phyloP scores from a whole-genome alignment of 768 basidiomycete genomes.

The Mycena galopus region DNA sequence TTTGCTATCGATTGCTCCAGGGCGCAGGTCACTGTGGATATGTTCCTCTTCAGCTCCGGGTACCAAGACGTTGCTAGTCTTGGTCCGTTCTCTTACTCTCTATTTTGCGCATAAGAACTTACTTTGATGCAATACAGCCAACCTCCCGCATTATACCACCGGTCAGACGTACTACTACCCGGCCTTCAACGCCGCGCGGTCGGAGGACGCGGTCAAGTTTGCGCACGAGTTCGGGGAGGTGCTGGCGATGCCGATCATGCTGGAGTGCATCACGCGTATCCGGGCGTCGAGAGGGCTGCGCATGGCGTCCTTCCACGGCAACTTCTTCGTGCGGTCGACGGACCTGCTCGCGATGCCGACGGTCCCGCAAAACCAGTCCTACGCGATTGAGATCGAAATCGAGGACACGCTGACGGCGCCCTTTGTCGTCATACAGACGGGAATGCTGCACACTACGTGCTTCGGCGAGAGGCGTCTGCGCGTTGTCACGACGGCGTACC shows the following conservation, averaged over 20 bases:
- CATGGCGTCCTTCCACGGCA: constrained; percentile 98
- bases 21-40: constrained; percentile 96
- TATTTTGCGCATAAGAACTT: background rate
- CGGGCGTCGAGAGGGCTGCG: constrained; percentile 96
- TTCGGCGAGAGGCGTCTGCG: constrained; percentile 93
- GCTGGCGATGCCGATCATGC: constrained; percentile 92
- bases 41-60: constrained; percentile 96
- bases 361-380: constrained; percentile 96
- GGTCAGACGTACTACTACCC: constrained; percentile 99
- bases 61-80: constrained; percentile 98
- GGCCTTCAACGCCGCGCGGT: constrained; percentile 93
- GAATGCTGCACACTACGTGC: constrained; percentile 93
- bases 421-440: constrained; percentile 95
- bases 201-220: constrained; percentile 98
- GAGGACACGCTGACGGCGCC: constrained; percentile 93
- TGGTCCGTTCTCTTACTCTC: constrained; percentile 58
- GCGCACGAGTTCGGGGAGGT: constrained; percentile 97
- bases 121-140: constrained; percentile 63
- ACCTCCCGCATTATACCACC: constrained; percentile 95
- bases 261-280: constrained; percentile 98
- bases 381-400: constrained; percentile 95
- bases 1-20: constrained; percentile 99
- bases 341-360: constrained; percentile 96
- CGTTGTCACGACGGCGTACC: constrained; percentile 89
- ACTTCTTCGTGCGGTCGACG: constrained; percentile 98